Conservation (phyloP, 306 rosid species). For the Prunus davidiana region DNA sequence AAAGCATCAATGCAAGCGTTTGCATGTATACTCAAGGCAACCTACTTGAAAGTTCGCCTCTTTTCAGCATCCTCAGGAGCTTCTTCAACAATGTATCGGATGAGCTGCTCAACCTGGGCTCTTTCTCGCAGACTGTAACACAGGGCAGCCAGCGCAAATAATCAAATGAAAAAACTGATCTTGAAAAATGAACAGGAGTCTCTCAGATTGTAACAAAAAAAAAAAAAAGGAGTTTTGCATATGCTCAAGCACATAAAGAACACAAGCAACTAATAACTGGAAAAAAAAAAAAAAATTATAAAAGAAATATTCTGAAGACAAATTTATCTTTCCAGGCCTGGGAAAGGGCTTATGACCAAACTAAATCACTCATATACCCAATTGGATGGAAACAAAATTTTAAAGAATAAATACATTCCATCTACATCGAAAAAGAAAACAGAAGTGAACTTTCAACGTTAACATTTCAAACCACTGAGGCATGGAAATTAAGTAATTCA, state of each 20-base stretch:
- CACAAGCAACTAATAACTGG: not conserved
- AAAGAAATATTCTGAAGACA: not conserved
- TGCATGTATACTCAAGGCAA: slow-evolving; percentile 22
- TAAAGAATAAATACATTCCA: not conserved
- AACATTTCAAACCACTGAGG: not conserved
- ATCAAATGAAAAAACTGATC: not conserved
- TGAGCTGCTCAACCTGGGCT: slow-evolving; percentile 77
- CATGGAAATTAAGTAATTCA: slow-evolving; percentile 2
- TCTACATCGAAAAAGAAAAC: not conserved
- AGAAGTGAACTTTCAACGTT: not conserved
- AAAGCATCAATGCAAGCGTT: slow-evolving; percentile 2
- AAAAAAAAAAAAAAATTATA: not conserved
- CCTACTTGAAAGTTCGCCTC: slow-evolving; percentile 85
- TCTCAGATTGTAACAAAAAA: not conserved
- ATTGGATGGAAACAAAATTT: not conserved
- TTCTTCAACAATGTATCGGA: slow-evolving; percentile 84
- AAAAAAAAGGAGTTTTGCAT: not conserved
- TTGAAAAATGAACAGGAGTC: not conserved
- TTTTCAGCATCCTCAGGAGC: slow-evolving; percentile 90
- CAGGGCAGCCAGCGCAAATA: slow-evolving; percentile 18
- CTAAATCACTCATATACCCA: not conserved
- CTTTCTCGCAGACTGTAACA: slow-evolving; percentile 76
- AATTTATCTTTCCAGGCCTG: not conserved
- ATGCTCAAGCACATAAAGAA: not conserved
- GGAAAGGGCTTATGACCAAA: not conserved